Percentiles rank a stretch among this genome's conserved stretches.
These are phyloP conservation scores for Yamadazyma scolyti DNA, from an alignment of 805 yeast genomes.

Conservation along the genomic window DNA sequence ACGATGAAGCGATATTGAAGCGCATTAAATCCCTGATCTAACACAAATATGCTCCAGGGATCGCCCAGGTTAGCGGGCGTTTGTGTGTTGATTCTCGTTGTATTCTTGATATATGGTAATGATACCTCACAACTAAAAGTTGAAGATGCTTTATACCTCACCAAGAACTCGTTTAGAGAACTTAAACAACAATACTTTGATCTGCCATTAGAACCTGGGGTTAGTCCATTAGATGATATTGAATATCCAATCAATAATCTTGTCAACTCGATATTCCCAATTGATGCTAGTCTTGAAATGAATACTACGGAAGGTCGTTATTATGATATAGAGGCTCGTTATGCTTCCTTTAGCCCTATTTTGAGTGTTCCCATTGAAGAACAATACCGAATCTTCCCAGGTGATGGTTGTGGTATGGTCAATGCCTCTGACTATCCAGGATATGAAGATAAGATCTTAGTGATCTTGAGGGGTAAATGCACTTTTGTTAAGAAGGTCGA, in stretches of 20 bases:
- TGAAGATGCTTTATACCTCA: constrained; percentile 22
- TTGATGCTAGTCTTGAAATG: constrained; percentile 31
- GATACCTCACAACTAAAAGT: constrained; percentile 12
- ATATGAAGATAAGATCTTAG: constrained; percentile 21
- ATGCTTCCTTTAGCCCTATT: constrained; percentile 40
- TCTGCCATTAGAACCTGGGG: constrained; percentile 1
- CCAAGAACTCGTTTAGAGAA: constrained; percentile 22
- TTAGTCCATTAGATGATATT: constrained; percentile 9
- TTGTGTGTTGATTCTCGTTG: too few relatives aligned
- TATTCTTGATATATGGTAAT: too few relatives aligned
- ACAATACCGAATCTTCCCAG: constrained; percentile 22
- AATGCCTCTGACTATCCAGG: constrained; percentile 11
- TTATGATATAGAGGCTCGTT: constrained; percentile 24
- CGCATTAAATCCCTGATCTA: too few relatives aligned
- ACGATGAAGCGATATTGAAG: too few relatives aligned
- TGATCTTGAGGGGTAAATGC: constrained; percentile 48
- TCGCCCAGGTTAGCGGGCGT: too few relatives aligned
- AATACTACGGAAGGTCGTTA: constrained; percentile 17
- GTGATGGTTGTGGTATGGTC: constrained; percentile 25
- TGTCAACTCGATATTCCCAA: constrained; percentile 39
- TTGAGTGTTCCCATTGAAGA: constrained; percentile 21
- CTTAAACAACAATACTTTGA: constrained; percentile 14
- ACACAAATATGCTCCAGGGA: too few relatives aligned
- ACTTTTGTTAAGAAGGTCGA: constrained; percentile 51
- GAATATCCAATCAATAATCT: constrained; percentile 33